Evolutionary conservation across 2,329 filamentous ascomycete species (phyloP), one percentile per base, ranked within the genome.

Genomic region (Aureobasidium musti): DNA sequence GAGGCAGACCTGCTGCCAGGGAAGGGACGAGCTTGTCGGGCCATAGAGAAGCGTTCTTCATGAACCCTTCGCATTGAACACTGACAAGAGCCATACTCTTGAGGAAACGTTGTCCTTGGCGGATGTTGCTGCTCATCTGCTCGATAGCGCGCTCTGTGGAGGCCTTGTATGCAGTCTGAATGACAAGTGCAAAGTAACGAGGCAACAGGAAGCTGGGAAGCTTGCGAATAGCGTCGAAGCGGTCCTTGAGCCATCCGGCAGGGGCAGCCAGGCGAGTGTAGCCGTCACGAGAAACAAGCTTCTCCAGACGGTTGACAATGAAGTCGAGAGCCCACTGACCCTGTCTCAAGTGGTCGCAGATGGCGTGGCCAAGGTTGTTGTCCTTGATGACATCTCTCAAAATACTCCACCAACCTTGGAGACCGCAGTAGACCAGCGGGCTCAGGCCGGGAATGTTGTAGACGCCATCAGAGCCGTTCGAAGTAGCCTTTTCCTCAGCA

Each of bases 371-470:
- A 10, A 99, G 85, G 74, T 98, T 88, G 76, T 99, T 99, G 70
- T 95, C 88, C 60, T 84, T 86, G 72, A 98, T 91, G 69, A 99
- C 89, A 67, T 90, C 84, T 72, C 92, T 89, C 49, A 99, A 81
- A 0, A 97, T 82, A 75, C 92, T 97, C 92, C 94, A 97, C 94
- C 95, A 99, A 43, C 96, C 96, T 77, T 99, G 95, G n/a, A 99
- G 83, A 68, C 95, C 95, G 68, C 94, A 94, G 77, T 98, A 99
- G 2, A 97, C 91, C 49, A 97, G 84, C 67, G 90, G 87, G 2
- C 93, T 94, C 74, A 92, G 83, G 1, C 89, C 88, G 1, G 95
- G 95, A 70, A 99, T 89, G 63, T 88, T 86, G 79, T 98, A 99
- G 10, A 89, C 88, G n/a, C 95, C 94, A 75, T 97, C 91, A 68